Evolutionary conservation across 1,284 basidiomycete genomes (phyloP), one percentile per base, ranked within the genome.

Genomic region (Ustilago lituana): DNA sequence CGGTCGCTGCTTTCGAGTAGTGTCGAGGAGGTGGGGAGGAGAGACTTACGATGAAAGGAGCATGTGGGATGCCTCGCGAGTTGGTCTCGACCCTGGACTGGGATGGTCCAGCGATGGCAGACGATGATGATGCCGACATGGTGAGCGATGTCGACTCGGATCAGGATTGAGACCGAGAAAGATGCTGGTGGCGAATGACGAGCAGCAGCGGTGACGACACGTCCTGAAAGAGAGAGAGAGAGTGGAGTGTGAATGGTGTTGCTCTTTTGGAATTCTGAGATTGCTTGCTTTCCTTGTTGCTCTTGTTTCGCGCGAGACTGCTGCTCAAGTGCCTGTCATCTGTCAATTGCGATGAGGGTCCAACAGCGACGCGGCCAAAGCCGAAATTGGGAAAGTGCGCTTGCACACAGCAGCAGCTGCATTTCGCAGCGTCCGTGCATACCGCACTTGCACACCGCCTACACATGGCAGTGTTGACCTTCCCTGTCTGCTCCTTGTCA

Each of bases 31-130:
- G 20, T 33, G 6, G n/a, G n/a, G n/a, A 36, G 20, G 29, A 0
- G 27, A 33, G 37, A 87, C 91, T 77, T 78, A 96, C 94, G 59
- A 98, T 91, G 81, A 98, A 98, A 0, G 93, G 92, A 4, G 95
- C 94, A 82, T 90, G 89, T 12, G 94, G 94, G 58, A 98, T 98
- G 1, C 94, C 94, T 50, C 94, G 86, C 1, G 93, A 89, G 77
- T 95, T 97, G 61, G 58, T 62, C 57, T 74, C 61, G 31, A 76
- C 53, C 22, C 51, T 49, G 20, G 52, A 19, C 38, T 66, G 55
- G n/a, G 67, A 66, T 3, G 60, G 56, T 5, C 60, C 53, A 9
- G 61, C 61, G 19, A 60, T 56, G 37, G 57, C 51, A 1, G 61
- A 37, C 19, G 66, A 45, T 22, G 64, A 40, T 22, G 64, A 40